Base-by-base conservation (phyloP, 2,329 filamentous ascomycete species). In the Metarhizium brunneum region DNA sequence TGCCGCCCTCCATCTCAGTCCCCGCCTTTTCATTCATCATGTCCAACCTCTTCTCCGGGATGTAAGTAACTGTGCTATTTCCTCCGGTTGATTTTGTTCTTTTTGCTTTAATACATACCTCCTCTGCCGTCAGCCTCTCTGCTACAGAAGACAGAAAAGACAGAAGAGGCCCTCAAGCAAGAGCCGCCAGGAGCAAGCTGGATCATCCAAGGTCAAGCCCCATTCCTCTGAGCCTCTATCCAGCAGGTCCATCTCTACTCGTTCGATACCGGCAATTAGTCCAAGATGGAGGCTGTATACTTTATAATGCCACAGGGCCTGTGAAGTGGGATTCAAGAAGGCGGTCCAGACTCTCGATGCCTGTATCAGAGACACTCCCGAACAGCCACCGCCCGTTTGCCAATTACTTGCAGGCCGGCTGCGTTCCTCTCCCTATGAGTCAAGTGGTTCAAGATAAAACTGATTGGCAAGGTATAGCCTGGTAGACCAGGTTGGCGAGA, bases 11-110 rank as follows among this genome's bases (percentile, higher is more conserved):
- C 53, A 49, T 50, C 43, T 47, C 48, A 50, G 54, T 36, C 52
- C 54, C 55, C 58, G 52, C 57, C 50, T 49, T 55, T 58, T 50
- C 51, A 50, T 50, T 40, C 63, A 72, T 64, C 67, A 83, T 82
- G 79, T 82, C 80, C 63, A 82, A 81, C 71, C 72, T 83, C 64
- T 82, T 83, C 68, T 82, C 79, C 65, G 79, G 80, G 70, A 82
- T 83, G 80, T 83, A 74, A 79, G 80, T 80, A 59, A 11, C 42
- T 45, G 16, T 20, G 42, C 20, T 18, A 11, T 45, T 45, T 2
- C 7, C 16, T 45, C 18, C 7, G 8, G 6, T 42, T 8, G 40
- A 55, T 58, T 25, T n/a, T 25, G 43, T 18, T 45, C 18, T 54
- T 20, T 36, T 55, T 20, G n/a, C 2, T 1, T 42, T 2, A 18